Conservation (phyloP, 345 rosid genomes). For the Microthlaspi erraticum region DNA sequence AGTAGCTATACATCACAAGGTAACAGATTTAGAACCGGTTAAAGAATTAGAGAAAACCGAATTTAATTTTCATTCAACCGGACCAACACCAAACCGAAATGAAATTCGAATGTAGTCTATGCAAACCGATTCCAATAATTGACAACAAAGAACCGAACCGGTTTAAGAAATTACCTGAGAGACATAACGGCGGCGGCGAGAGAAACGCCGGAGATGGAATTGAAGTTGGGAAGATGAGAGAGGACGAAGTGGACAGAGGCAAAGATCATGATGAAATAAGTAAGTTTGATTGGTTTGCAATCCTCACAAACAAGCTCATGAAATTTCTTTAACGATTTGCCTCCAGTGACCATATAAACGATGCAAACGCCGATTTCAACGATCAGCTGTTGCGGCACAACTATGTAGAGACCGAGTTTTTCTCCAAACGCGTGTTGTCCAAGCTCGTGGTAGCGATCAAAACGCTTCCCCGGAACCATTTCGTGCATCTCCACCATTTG, state of each 20-base stretch:
- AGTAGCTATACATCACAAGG: slow-evolving; percentile 50
- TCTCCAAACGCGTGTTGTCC: slow-evolving; percentile 86
- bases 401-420: slow-evolving; percentile 76
- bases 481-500: slow-evolving; percentile 95
- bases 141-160: background rate
- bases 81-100: background rate
- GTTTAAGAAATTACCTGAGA: slow-evolving; percentile 51
- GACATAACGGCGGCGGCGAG: slow-evolving; percentile 87
- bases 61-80: background rate
- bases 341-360: slow-evolving; percentile 90
- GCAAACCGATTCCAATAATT: background rate
- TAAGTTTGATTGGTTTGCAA: slow-evolving; percentile 54
- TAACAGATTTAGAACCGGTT: slow-evolving; percentile 9
- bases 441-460: slow-evolving; percentile 80
- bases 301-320: slow-evolving; percentile 51
- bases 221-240: slow-evolving; percentile 82
- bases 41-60: background rate
- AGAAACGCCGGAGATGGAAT: slow-evolving; percentile 78
- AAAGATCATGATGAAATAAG: slow-evolving; percentile 75
- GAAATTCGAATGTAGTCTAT: background rate
- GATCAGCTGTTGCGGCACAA: slow-evolving; percentile 80
- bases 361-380: slow-evolving; percentile 71
- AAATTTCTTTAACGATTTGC: slow-evolving; percentile 68
- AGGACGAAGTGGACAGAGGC: slow-evolving; percentile 84
- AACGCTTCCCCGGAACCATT: slow-evolving; percentile 74